phyloP scores from a whole-genome alignment of 345 rosid species.

The Syzygium jambos region DNA sequence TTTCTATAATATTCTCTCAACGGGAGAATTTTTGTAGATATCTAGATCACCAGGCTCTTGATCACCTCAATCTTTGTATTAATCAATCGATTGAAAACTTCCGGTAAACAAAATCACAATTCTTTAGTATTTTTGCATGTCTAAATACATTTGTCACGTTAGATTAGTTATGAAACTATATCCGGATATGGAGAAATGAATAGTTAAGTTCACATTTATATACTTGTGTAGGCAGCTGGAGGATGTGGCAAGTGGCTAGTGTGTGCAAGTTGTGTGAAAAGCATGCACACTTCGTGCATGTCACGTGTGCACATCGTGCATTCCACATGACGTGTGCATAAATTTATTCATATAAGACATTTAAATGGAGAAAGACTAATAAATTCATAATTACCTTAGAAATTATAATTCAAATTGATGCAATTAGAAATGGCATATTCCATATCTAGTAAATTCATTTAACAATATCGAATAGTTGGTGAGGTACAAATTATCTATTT shows the following conservation, averaged over 20 bases:
- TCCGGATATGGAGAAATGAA: not conserved
- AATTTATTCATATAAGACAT: too few species aligned
- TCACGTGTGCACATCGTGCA: not conserved
- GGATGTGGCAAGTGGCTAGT: not conserved
- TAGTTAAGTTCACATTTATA: not conserved
- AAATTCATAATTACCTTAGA: too few species aligned
- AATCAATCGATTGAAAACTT: not conserved
- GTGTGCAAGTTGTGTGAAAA: not conserved
- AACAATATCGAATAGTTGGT: too few species aligned
- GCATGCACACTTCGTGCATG: not conserved
- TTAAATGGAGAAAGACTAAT: too few species aligned
- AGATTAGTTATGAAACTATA: conserved; percentile 2
- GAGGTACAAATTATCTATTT: too few species aligned
- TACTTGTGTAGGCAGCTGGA: not conserved
- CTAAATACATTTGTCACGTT: conserved; percentile 8
- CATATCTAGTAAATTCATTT: too few species aligned
- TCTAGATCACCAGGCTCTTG: conserved; percentile 10
- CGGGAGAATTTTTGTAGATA: conserved; percentile 8
- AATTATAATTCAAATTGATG: too few species aligned
- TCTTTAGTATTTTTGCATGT: conserved; percentile 13
- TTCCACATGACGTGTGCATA: too few species aligned
- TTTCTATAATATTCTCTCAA: too few species aligned
- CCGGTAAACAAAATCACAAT: conserved; percentile 16
- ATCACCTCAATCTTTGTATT: not conserved
- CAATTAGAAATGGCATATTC: too few species aligned